Evolutionary conservation across 2,329 filamentous ascomycete species (phyloP).

Genomic region (Ceratocystiopsis sp.): DNA sequence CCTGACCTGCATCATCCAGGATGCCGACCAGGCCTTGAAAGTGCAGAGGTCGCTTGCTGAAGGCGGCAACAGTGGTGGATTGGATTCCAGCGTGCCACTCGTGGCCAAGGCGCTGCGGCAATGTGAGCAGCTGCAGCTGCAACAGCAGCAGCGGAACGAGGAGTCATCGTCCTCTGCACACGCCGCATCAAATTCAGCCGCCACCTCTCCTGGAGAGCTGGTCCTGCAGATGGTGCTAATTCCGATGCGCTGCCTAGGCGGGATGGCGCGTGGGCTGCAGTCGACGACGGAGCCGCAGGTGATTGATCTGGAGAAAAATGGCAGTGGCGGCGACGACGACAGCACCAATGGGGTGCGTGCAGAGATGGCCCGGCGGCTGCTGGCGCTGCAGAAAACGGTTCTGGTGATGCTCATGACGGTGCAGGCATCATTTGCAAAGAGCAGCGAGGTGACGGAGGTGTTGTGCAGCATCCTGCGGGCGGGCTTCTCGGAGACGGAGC

Average conservation of each 20-base stretch:
- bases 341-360: not conserved
- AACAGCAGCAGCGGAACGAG: not conserved
- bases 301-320: conserved; percentile 42
- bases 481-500: conserved; percentile 57
- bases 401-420: conserved; percentile 29
- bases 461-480: conserved; percentile 55
- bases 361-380: conserved; percentile 8
- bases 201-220: conserved; percentile 21
- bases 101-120: conserved; percentile 11
- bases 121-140: conserved; percentile 7
- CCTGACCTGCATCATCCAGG: conserved; percentile 42
- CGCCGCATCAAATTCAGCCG: conserved; percentile 5
- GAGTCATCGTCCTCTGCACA: not conserved
- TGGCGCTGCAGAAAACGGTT: conserved; percentile 27
- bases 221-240: conserved; percentile 32
- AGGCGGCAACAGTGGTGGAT: conserved; percentile 12
- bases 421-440: conserved; percentile 34
- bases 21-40: conserved; percentile 31
- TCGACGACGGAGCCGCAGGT: conserved; percentile 40
- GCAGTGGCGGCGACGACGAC: conserved; percentile 5
- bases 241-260: conserved; percentile 49
- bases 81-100: conserved; percentile 5
- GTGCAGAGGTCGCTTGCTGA: conserved; percentile 8
- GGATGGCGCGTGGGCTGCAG: conserved; percentile 57
- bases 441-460: conserved; percentile 52